Evolutionary conservation across 2,329 filamentous ascomycete genomes (phyloP).

Genomic region (Dactylellina sp.): DNA sequence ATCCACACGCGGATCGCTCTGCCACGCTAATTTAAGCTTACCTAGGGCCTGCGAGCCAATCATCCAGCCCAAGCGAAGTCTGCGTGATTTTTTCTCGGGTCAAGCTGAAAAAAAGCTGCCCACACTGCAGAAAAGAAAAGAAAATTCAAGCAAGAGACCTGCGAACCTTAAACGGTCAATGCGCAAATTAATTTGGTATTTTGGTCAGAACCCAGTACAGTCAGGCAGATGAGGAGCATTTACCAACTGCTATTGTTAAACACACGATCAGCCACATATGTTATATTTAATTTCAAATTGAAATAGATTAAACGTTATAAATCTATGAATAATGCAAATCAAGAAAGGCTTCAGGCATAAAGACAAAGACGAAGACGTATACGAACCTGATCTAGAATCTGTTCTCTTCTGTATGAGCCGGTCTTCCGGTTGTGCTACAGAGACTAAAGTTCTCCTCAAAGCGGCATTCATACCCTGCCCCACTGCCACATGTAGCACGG

Average conservation of each 20-base stretch:
- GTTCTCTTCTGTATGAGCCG: constrained; percentile 24
- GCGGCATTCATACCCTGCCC: constrained; percentile 28
- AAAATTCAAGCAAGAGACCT: background rate
- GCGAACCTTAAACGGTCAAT: constrained; percentile 14
- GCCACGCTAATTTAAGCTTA: constrained; percentile 57
- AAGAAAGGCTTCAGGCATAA: too few species aligned
- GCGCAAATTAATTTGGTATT: constrained; percentile 44
- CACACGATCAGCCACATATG: too few species aligned
- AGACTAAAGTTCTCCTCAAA: constrained; percentile 15
- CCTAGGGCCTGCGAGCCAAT: constrained; percentile 55
- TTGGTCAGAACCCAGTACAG: background rate
- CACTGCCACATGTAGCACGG: constrained; percentile 43
- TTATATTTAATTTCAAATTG: too few species aligned
- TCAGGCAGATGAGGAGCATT: background rate
- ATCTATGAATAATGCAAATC: too few species aligned
- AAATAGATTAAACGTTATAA: too few species aligned
- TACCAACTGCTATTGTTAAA: background rate
- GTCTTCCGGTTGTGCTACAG: constrained; percentile 50
- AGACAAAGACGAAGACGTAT: too few species aligned
- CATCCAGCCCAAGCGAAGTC: constrained; percentile 54
- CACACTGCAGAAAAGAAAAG: constrained; percentile 5
- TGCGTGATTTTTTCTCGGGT: constrained; percentile 55
- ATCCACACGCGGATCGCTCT: constrained; percentile 49
- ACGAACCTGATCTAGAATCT: background rate
- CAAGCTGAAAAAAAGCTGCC: constrained; percentile 20